Evolutionary conservation across 2,329 filamentous ascomycete genomes (phyloP).

Genomic region (Pleurostoma richardsiae): DNA sequence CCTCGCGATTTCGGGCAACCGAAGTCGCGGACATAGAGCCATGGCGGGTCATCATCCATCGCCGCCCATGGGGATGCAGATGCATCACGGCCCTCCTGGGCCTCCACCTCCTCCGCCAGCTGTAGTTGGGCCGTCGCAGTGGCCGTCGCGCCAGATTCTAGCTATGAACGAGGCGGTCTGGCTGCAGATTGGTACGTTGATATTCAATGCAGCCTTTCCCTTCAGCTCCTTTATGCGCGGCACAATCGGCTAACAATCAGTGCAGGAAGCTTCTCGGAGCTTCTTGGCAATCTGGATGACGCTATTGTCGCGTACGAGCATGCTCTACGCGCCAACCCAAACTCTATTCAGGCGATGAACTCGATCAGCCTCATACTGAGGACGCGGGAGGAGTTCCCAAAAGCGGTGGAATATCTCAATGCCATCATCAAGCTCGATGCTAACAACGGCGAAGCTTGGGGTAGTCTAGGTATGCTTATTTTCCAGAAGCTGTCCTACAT

Average conservation of each 20-base stretch:
- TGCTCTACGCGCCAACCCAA: slow-evolving; percentile 79
- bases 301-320: slow-evolving; percentile 88
- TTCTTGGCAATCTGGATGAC: slow-evolving; percentile 83
- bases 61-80: slow-evolving; percentile 69
- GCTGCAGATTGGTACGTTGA: slow-evolving; percentile 79
- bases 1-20: no score
- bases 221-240: slow-evolving; percentile 13
- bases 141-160: slow-evolving; percentile 69
- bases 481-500: no score
- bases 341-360: slow-evolving; percentile 88
- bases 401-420: slow-evolving; percentile 88
- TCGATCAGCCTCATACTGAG: slow-evolving; percentile 88
- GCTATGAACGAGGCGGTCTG: slow-evolving; percentile 83
- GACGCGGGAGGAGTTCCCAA: slow-evolving; percentile 87
- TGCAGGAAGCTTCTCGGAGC: slow-evolving; percentile 76
- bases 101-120: slow-evolving; percentile 53
- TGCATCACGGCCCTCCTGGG: slow-evolving; percentile 58
- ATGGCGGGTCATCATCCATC: slow-evolving; percentile 81
- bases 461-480: slow-evolving; percentile 65
- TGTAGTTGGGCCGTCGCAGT: slow-evolving; percentile 46
- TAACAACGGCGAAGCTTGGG: slow-evolving; percentile 93
- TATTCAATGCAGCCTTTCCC: neutral
- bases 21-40: neutral
- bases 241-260: slow-evolving; percentile 20
- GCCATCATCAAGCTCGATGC: slow-evolving; percentile 85